A percentile compares a stretch with the other conserved stretches of the same genome.
Conservation (phyloP, 2,329 filamentous ascomycete genomes). For the Magnaporthiopsis rhizophila region DNA sequence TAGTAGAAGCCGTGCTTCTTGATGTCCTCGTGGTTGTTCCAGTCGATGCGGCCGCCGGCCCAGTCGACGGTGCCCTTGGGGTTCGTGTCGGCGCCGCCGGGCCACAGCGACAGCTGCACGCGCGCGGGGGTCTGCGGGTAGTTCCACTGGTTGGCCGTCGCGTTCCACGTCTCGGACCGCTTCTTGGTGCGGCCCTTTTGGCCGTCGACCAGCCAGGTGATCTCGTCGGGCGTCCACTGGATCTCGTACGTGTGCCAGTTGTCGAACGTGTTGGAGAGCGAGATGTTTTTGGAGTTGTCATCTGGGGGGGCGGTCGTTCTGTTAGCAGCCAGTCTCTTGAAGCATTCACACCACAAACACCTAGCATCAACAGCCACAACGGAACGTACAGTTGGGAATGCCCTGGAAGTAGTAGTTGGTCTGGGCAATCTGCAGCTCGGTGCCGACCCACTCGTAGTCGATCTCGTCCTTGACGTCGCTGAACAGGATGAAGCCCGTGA, state of each 20-base stretch:
- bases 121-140: conserved; percentile 89
- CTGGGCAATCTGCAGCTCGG: conserved; percentile 68
- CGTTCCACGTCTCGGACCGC: conserved; percentile 77
- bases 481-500: conserved; percentile 95
- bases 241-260: conserved; percentile 89
- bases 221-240: conserved; percentile 79
- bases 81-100: conserved; percentile 73
- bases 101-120: conserved; percentile 93
- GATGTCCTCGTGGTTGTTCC: conserved; percentile 68
- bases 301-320: conserved; percentile 39
- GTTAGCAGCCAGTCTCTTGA: conserved; percentile 12
- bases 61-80: conserved; percentile 78
- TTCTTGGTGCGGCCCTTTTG: conserved; percentile 65
- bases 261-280: conserved; percentile 60
- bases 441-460: conserved; percentile 90
- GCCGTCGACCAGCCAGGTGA: conserved; percentile 85
- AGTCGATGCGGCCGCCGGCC: conserved; percentile 87
- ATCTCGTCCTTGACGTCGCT: conserved; percentile 97
- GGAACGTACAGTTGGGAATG: conserved; percentile 71
- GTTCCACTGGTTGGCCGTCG: conserved; percentile 69
- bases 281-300: conserved; percentile 65
- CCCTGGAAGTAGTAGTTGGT: conserved; percentile 98
- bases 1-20: conserved; percentile 82
- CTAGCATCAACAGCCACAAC: not conserved
- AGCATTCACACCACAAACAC: conserved; percentile 5